Evolutionary conservation across 768 basidiomycete genomes (phyloP), one percentile per base, ranked within the genome.

Genomic region (Mrakia frigida): DNA sequence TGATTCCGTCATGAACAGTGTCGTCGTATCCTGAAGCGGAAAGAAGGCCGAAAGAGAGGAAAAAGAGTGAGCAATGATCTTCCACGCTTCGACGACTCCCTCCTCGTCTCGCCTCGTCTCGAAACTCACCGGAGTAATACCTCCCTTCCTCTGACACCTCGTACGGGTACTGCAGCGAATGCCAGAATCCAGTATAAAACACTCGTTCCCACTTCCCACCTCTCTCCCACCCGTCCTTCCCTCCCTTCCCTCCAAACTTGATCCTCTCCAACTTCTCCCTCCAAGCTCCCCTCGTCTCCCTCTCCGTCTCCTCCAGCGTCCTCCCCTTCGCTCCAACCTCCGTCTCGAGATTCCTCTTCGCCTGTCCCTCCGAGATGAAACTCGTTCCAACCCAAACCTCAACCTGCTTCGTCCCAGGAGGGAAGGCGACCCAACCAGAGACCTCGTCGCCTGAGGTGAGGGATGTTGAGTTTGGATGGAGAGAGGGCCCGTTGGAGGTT

Each of bases 301-400:
- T 82, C 2, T 86, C 88, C 0, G 90, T 90, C 41, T 85, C 81
- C 73, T 89, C 88, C 6, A 90, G 82, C 0, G 86, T 53, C 50
- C 71, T 53, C 71, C 71, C 52, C 6, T 16, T 25, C 39, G 37
- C 37, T 13, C 59, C 71, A 4, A 75, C 39, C 39, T 75, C 74
- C 9, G 9, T n/a, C 28, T 70, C 74, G 25, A 75, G 68, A 28
- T 75, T 81, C 79, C 78, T 79, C 52, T 87, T 82, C 0, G 90
- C 90, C 77, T 91, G 90, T 4, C 89, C 88, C 10, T 88, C 83
- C 0, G 89, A 90, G 75, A 92, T 90, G 81, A 91, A 91, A 6
- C 90, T 91, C 5, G 90, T 89, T 3, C 90, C 90, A 2, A 92
- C 84, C 16, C 89, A 85, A 11, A 90, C 87, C 9, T 87, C 85